Base-by-base conservation (phyloP, 78 protist species). In the Dictyostelium purpureum region DNA sequence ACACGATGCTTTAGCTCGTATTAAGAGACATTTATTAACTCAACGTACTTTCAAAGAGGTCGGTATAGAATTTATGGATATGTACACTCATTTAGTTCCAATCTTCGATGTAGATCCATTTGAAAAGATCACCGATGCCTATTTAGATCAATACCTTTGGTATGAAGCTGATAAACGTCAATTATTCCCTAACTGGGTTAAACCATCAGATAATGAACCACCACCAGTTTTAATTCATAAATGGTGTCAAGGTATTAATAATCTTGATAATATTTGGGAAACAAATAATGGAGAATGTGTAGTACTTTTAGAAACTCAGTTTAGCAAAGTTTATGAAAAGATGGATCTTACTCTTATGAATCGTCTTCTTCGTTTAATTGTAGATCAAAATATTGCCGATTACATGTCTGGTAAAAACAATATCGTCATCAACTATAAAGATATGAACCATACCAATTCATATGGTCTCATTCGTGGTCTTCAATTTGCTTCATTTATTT, bases 91-190 rank as follows among this genome's bases (percentile, higher is more conserved):
- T 69, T 75, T 99, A 33, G 78, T 97, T 45, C 99, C 99, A 18
- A 97, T 97, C 45, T 97, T 98, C 94, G 99, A 98, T 49, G 94
- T 99, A 57, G 99, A 99, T 61, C 99, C 99, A 12, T 93, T 99
- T 31, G 99, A 99, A 95, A 99, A 99, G 99, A 99, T 99, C 90
- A 99, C 99, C n/a, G 99, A 99, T 92, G 99, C 99, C 26, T 99
- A 99, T 93, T 96, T 99, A 54, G 99, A 99, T 90, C 99, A 98
- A 73, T 99, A 99, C 88, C 93, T 99, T 37, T 99, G 99, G 99
- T 99, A 98, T 81, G 99, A 99, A 79, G 98, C 99, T 0, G 99
- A 98, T 93, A 98, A 97, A 94, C 96, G 99, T 35, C 96, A 94
- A 33, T 95, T 99, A 42, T 98, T 99, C 97, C 99, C 99, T 63